phyloP scores from a whole-genome alignment of 805 yeast species.

The Candida montana region DNA sequence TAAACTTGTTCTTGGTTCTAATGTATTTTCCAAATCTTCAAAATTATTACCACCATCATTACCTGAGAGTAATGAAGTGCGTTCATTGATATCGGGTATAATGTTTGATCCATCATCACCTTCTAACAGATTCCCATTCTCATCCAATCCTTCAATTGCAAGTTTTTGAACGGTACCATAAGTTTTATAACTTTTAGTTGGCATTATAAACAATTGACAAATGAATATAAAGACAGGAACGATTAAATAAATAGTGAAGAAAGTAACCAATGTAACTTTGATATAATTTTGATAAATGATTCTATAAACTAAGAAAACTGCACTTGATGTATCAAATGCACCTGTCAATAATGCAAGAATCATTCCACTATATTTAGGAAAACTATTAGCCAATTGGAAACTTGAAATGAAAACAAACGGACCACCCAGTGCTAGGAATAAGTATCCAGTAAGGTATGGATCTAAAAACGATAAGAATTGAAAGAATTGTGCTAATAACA shows the following conservation, averaged over 20 bases:
- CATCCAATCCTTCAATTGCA: constrained; percentile 70
- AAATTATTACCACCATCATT: constrained; percentile 9
- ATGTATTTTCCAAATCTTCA: neutral
- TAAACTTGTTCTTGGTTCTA: constrained; percentile 12
- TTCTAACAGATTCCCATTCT: constrained; percentile 47
- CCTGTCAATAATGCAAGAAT: constrained; percentile 82
- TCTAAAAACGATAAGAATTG: constrained; percentile 36
- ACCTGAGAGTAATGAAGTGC: constrained; percentile 26
- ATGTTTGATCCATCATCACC: constrained; percentile 37
- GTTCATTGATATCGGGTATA: constrained; percentile 39
- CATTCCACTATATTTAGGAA: constrained; percentile 78
- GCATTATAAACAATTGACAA: constrained; percentile 80
- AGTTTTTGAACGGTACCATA: constrained; percentile 62
- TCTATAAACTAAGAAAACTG: constrained; percentile 72
- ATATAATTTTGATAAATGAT: constrained; percentile 44
- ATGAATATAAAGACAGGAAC: constrained; percentile 75
- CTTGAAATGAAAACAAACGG: constrained; percentile 90
- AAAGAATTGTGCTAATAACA: constrained; percentile 38
- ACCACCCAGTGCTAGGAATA: constrained; percentile 80
- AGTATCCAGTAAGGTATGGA: constrained; percentile 69
- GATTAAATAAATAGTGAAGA: constrained; percentile 61
- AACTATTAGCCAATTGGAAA: constrained; percentile 83
- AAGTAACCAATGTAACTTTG: constrained; percentile 42
- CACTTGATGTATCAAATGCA: constrained; percentile 93
- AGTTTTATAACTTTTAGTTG: constrained; percentile 67